Evolutionary conservation across 495 filamentous ascomycete genomes (phyloP).

Genomic region (Articulospora tetracladia): DNA sequence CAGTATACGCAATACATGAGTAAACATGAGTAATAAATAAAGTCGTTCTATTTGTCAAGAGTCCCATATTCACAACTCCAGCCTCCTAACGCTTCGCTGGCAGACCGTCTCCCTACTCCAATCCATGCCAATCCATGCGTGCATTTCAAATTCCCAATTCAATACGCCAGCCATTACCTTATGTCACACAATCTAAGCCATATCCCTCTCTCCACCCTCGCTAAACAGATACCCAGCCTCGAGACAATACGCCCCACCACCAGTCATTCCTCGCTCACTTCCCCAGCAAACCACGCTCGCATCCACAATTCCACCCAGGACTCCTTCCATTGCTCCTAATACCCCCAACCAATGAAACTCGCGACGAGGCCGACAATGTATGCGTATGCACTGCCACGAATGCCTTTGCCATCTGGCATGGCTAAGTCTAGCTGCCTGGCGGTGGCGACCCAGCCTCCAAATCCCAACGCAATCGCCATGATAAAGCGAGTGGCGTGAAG

Average conservation of each 20-base stretch:
- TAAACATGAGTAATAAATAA: neutral
- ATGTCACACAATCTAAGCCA: neutral
- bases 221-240: constrained; percentile 83
- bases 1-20: no score
- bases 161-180: neutral
- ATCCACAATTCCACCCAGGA: constrained; percentile 88
- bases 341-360: constrained; percentile 94
- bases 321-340: constrained; percentile 90
- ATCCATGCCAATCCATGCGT: neutral
- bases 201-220: constrained; percentile 31
- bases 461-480: constrained; percentile 83
- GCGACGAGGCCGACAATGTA: constrained; percentile 92
- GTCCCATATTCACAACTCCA: neutral
- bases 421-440: constrained; percentile 63
- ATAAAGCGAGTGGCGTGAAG: constrained; percentile 86
- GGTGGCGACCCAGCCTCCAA: constrained; percentile 96
- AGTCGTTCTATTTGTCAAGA: neutral
- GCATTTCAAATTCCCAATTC: neutral
- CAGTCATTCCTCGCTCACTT: constrained; percentile 71
- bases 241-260: constrained; percentile 76
- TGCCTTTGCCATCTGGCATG: constrained; percentile 41
- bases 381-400: constrained; percentile 85
- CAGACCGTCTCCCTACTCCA: neutral
- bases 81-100: neutral
- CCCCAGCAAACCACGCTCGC: constrained; percentile 91